These are phyloP conservation scores for Beauveria pseudobassiana DNA, from an alignment of 2,329 filamentous ascomycete genomes.

Conservation along the genomic window DNA sequence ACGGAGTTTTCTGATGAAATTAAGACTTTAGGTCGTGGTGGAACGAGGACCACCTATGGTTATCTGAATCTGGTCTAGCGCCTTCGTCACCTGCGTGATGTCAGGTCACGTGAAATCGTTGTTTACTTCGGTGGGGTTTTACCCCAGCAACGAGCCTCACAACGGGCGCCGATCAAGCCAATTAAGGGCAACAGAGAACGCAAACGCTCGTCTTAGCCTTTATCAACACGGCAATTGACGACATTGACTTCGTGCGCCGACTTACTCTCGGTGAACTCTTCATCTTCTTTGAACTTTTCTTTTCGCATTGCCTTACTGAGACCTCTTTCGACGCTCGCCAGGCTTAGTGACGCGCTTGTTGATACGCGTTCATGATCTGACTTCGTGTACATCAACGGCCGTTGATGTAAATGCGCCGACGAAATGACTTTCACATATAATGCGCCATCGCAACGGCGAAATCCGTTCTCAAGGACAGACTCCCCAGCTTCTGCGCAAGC, in stretches of 20 bases:
- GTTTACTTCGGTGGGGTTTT: slow-evolving; percentile 22
- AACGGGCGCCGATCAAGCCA: background rate
- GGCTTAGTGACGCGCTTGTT: slow-evolving; percentile 16
- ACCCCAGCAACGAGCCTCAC: slow-evolving; percentile 21
- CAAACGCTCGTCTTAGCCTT: background rate
- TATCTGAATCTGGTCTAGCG: slow-evolving; percentile 3
- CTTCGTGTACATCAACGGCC: slow-evolving; percentile 16
- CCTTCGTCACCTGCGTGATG: background rate
- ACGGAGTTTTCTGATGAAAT: slow-evolving; percentile 2
- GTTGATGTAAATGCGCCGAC: slow-evolving; percentile 19
- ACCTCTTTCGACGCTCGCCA: background rate
- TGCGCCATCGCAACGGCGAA: slow-evolving; percentile 58
- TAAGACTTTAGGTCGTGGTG: background rate
- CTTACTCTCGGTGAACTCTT: background rate
- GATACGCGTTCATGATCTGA: slow-evolving; percentile 17
- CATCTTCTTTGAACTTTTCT: slow-evolving; percentile 16
- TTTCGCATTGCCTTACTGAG: slow-evolving; percentile 10
- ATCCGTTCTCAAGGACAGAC: slow-evolving; percentile 66
- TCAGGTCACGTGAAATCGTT: slow-evolving; percentile 18
- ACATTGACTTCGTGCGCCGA: background rate
- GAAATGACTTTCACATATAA: slow-evolving; percentile 29
- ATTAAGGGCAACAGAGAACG: background rate
- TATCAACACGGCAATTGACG: slow-evolving; percentile 4
- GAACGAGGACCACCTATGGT: background rate
- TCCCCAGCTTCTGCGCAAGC: slow-evolving; percentile 58